Conservation (phyloP, 2,329 filamentous ascomycete species). For the Hypomyces perniciosus region DNA sequence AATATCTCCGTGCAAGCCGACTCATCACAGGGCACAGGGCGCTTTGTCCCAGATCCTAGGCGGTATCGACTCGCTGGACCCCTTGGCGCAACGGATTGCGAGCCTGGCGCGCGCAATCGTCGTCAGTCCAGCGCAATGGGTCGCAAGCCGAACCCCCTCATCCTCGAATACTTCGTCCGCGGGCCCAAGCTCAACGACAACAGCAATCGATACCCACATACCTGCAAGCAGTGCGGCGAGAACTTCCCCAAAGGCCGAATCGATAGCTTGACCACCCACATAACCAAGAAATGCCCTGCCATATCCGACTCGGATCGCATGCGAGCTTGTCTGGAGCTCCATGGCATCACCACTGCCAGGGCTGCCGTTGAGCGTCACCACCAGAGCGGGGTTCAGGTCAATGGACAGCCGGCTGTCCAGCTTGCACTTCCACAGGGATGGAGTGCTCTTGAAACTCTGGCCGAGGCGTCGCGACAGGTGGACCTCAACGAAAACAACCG, state of each 20-base stretch:
- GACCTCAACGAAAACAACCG: conserved; percentile 59
- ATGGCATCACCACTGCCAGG: conserved; percentile 57
- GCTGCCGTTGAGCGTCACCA: conserved; percentile 27
- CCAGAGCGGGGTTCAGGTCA: conserved; percentile 20
- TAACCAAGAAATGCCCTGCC: conserved; percentile 81
- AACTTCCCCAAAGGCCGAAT: conserved; percentile 86
- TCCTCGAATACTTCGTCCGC: conserved; percentile 82
- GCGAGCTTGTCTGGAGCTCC: conserved; percentile 65
- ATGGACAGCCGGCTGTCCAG: conserved; percentile 24
- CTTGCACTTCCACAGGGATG: conserved; percentile 52
- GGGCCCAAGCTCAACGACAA: conserved; percentile 82
- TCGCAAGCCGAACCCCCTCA: conserved; percentile 75
- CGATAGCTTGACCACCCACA: conserved; percentile 73
- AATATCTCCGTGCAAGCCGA: neutral
- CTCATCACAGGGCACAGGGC: neutral
- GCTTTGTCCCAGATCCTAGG: conserved; percentile 1
- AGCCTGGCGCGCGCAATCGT: conserved; percentile 22
- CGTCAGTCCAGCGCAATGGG: conserved; percentile 53
- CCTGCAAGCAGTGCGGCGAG: conserved; percentile 81
- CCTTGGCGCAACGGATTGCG: conserved; percentile 16
- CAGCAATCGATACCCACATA: conserved; percentile 88
- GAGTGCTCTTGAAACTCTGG: conserved; percentile 78
- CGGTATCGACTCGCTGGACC: conserved; percentile 7
- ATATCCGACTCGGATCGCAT: conserved; percentile 69
- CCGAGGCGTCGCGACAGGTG: conserved; percentile 79